Evolutionary conservation across 805 yeast genomes (phyloP), one percentile per base, ranked within the genome.

Genomic region (Starmerella gropengiesseri): DNA sequence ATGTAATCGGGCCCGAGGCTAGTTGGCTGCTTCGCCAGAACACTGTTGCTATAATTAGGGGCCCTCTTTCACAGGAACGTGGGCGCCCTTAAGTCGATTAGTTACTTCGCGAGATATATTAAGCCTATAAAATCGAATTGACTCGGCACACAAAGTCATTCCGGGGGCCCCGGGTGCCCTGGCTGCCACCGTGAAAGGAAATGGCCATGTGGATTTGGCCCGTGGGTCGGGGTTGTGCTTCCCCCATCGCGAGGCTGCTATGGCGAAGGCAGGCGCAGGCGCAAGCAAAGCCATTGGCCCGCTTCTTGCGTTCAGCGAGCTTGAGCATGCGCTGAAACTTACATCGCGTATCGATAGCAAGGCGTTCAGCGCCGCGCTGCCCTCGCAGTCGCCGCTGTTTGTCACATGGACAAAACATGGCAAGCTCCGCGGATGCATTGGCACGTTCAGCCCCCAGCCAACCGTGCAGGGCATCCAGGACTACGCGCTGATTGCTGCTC

Each of bases 371-470:
- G 20, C 40, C 4, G 29, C 17, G n/a, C 30, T 45, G 43, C 43
- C 50, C 34, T 13, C 60, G 52, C 33, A 55, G 31, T 62, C 65
- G 6, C 91, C 97, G 0, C 62, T 89, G 21, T 91, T 91, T 63
- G 81, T 89, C 25, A 91, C 97, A 0, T 91, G 95, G 95, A 78
- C 71, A 44, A 52, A 54, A 16, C 34, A 44, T 7, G 57, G 46
- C 8, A 55, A 60, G 12, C 64, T 89, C 37, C 67, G 97, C 32
- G 98, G 98, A 0, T 89, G 98, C 57, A 91, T 89, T 42, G 98
- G 98, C 1, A 87, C 95, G 0, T 91, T 91, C 58, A 64, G 68
- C 16, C 62, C 71, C 13, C 59, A 71, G 43, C 67, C 70, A 0
- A 52, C 82, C 2, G 76, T 70, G 14, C 39, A 55, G 1, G 95